Conservation (phyloP, 768 basidiomycete species). For the Sistotremastrum suecicum region DNA sequence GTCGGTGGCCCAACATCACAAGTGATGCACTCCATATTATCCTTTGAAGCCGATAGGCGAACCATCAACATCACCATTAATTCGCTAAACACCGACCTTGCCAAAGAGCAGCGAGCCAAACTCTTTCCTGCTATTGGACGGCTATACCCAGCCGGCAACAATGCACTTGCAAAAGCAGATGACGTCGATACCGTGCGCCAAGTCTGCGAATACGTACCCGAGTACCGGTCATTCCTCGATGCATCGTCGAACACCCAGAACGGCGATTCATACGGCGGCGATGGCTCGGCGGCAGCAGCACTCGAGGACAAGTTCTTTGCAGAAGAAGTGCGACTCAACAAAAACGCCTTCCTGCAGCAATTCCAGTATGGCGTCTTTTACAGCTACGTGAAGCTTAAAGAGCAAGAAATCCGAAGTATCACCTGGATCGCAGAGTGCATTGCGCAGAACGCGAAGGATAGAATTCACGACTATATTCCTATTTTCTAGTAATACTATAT, state of each 20-base stretch:
- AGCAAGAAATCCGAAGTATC: slow-evolving; percentile 79
- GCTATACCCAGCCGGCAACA: slow-evolving; percentile 92
- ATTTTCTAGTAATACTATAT: slow-evolving; percentile 45
- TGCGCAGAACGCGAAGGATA: slow-evolving; percentile 88
- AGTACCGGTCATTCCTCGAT: slow-evolving; percentile 87
- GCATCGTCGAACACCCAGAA: slow-evolving; percentile 23
- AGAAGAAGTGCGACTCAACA: slow-evolving; percentile 88
- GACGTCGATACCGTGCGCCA: slow-evolving; percentile 86
- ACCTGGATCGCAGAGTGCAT: slow-evolving; percentile 98
- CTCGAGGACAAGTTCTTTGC: slow-evolving; percentile 93
- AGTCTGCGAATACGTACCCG: slow-evolving; percentile 76
- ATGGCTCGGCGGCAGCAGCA: slow-evolving; percentile 38
- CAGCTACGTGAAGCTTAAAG: slow-evolving; percentile 83
- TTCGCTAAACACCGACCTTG: slow-evolving; percentile 89
- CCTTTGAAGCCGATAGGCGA: slow-evolving; percentile 94
- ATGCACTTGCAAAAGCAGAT: slow-evolving; percentile 83
- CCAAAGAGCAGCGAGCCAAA: slow-evolving; percentile 88
- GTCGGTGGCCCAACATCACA: slow-evolving; percentile 79
- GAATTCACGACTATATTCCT: slow-evolving; percentile 91
- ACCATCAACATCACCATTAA: slow-evolving; percentile 99
- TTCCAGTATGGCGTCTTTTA: slow-evolving; percentile 93
- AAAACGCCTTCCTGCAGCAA: slow-evolving; percentile 89
- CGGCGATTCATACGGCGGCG: slow-evolving; percentile 21
- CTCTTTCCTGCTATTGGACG: slow-evolving; percentile 91
- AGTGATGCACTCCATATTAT: slow-evolving; percentile 82